Evolutionary conservation across 1,139 yeast genomes (phyloP), one percentile per base, ranked within the genome.

Genomic region (Debaryomyces nepalensis): DNA sequence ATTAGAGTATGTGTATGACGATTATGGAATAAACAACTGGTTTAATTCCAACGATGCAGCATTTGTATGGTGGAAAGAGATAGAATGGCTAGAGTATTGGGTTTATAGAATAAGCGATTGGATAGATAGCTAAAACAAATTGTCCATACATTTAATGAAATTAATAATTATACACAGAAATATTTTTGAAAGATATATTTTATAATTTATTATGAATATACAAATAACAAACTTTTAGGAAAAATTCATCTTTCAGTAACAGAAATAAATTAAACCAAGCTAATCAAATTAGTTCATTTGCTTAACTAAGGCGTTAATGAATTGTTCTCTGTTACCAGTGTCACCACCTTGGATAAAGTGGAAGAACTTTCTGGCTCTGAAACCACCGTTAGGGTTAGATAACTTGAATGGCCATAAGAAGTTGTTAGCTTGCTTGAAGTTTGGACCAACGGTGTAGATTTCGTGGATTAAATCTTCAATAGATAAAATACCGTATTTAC

Each of bases 341-440:
- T 97, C 87, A 84, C 99, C 99, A 82, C 99, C 98, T 82, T 91
- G 97, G 83, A 93, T 88, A 75, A 88, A 93, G 82, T 93, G 99
- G 83, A 85, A 86, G 96, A 93, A 93, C 85, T 93, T 93, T 87
- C 98, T 90, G 59, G 90, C 88, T 80, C 97, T 96, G 98, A 97
- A 93, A 76, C 99, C 99, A 75, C 99, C 99, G 73, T 84, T 83
- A 73, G 99, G 99, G 86, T 89, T 90, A 66, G 98, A 90, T 72
- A 93, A 87, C 84, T 91, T 87, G 96, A 93, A 93, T 79, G 99
- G 99, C 97, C 98, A 93, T 79, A 93, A 82, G 84, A 93, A 93
- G 97, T 93, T 93, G 90, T 89, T 87, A 65, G 90, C 99, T 82
- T 93, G 98, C 84, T 93, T 93, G 91, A 93, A 93, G 93, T 90